Conservation (phyloP, 306 rosid genomes). For the Sesbania bispinosa region DNA sequence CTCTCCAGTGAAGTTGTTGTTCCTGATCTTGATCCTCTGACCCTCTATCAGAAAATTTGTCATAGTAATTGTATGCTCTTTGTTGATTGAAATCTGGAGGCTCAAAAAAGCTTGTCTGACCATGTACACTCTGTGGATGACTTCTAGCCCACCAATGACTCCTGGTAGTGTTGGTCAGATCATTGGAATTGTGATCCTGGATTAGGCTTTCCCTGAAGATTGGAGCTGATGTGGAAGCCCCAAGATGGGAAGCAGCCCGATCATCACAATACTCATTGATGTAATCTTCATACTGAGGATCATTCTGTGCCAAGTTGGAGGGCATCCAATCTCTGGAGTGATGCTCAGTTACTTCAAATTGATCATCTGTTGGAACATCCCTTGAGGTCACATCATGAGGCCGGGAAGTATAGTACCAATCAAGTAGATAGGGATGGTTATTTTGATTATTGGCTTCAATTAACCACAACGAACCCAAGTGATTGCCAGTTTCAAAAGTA, state of each 20-base stretch:
- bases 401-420: slow-evolving; percentile 72
- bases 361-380: slow-evolving; percentile 36
- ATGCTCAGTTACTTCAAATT: slow-evolving; percentile 35
- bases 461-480: slow-evolving; percentile 57
- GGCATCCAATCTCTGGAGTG: slow-evolving; percentile 51
- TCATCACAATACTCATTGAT: slow-evolving; percentile 28
- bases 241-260: slow-evolving; percentile 44
- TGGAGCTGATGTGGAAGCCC: slow-evolving; percentile 64
- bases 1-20: slow-evolving; percentile 45
- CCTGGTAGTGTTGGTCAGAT: slow-evolving; percentile 22
- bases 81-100: slow-evolving; percentile 68
- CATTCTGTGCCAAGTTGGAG: slow-evolving; percentile 31
- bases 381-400: slow-evolving; percentile 23
- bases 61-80: slow-evolving; percentile 23
- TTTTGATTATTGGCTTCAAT: slow-evolving; percentile 47
- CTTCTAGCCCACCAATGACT: slow-evolving; percentile 90
- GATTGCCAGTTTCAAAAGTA: slow-evolving; percentile 43
- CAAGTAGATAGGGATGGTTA: slow-evolving; percentile 69
- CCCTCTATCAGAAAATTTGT: slow-evolving; percentile 55
- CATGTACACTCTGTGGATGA: slow-evolving; percentile 23
- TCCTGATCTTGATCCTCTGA: slow-evolving; percentile 56
- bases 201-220: slow-evolving; percentile 56
- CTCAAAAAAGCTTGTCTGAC: slow-evolving; percentile 74
- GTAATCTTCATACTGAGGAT: slow-evolving; percentile 39
- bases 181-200: slow-evolving; percentile 32